phyloP scores from a whole-genome alignment of 2,329 filamentous ascomycete genomes.

The Aspergillus awamori region DNA sequence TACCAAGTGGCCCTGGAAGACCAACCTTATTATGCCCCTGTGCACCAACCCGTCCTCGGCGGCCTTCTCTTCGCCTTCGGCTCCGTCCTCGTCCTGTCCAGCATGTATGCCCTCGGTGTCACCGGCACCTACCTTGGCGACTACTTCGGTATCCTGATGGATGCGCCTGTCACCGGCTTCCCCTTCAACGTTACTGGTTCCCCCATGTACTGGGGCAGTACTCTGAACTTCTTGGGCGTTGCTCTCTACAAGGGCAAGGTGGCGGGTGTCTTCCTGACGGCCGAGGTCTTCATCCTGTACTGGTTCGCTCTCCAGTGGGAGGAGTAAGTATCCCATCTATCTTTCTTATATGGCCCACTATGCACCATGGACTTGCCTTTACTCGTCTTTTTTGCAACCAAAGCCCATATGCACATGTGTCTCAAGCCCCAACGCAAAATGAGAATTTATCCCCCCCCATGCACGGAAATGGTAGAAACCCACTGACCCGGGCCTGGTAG shows the following conservation, averaged over 20 bases:
- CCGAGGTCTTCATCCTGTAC: slow-evolving; percentile 76
- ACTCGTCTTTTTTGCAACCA: background rate
- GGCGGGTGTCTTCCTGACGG: slow-evolving; percentile 77
- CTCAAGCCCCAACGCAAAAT: slow-evolving; percentile 3
- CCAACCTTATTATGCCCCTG: slow-evolving; percentile 73
- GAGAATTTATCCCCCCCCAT: too few species aligned
- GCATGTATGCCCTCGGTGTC: slow-evolving; percentile 88
- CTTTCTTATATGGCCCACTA: background rate
- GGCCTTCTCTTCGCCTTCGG: slow-evolving; percentile 72
- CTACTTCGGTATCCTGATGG: slow-evolving; percentile 98
- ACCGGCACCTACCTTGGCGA: slow-evolving; percentile 96
- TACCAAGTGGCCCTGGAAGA: slow-evolving; percentile 82
- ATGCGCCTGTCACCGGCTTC: slow-evolving; percentile 89
- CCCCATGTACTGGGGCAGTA: slow-evolving; percentile 96
- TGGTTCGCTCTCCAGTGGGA: slow-evolving; percentile 80
- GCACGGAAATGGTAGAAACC: background rate
- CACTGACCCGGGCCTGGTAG: slow-evolving; percentile 34
- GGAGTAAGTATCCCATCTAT: slow-evolving; percentile 57
- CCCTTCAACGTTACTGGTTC: slow-evolving; percentile 90
- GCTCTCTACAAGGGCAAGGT: slow-evolving; percentile 85
- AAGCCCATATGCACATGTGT: background rate
- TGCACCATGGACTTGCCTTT: slow-evolving; percentile 1
- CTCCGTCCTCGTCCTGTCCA: slow-evolving; percentile 82
- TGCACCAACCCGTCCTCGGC: slow-evolving; percentile 67
- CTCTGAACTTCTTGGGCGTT: slow-evolving; percentile 86